Conservation (phyloP, 306 rosid species). For the Datisca glomerata region DNA sequence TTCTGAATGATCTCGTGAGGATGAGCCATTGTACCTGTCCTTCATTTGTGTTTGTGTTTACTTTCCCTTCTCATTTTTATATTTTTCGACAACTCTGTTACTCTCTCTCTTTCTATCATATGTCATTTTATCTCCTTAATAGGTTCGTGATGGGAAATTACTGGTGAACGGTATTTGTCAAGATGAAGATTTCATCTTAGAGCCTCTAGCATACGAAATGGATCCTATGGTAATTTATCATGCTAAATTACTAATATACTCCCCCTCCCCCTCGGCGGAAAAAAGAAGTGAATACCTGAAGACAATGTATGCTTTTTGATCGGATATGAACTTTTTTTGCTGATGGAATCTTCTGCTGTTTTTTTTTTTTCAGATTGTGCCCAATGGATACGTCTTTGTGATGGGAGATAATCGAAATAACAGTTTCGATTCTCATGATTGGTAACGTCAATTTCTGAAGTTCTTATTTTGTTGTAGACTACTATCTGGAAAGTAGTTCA, state of each 20-base stretch:
- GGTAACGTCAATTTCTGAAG: conserved; percentile 31
- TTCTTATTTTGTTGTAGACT: not conserved
- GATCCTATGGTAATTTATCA: conserved; percentile 39
- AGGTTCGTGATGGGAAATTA: conserved; percentile 77
- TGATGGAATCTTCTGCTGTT: not conserved
- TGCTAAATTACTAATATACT: too few relatives aligned
- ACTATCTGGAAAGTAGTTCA: not conserved
- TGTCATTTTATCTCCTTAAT: too few relatives aligned
- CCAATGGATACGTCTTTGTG: conserved; percentile 83
- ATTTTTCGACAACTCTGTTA: too few relatives aligned
- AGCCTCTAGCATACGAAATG: conserved; percentile 83
- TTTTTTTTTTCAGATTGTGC: conserved; percentile 59
- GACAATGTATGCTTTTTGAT: too few relatives aligned
- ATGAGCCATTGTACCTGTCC: too few relatives aligned
- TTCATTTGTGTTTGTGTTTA: too few relatives aligned
- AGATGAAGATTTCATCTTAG: conserved; percentile 58
- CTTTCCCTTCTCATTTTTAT: too few relatives aligned
- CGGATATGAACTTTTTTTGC: not conserved
- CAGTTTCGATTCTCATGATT: conserved; percentile 88
- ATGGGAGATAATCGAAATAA: conserved; percentile 95
- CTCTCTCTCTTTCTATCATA: too few relatives aligned
- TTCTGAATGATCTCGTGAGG: too few relatives aligned
- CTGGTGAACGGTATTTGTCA: conserved; percentile 60
- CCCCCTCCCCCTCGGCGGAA: too few relatives aligned
- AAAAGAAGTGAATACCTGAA: too few relatives aligned